Percentiles rank a stretch among this genome's conserved stretches.
phyloP scores from a whole-genome alignment of 495 filamentous ascomycete genomes.

The Xylaria acuta region DNA sequence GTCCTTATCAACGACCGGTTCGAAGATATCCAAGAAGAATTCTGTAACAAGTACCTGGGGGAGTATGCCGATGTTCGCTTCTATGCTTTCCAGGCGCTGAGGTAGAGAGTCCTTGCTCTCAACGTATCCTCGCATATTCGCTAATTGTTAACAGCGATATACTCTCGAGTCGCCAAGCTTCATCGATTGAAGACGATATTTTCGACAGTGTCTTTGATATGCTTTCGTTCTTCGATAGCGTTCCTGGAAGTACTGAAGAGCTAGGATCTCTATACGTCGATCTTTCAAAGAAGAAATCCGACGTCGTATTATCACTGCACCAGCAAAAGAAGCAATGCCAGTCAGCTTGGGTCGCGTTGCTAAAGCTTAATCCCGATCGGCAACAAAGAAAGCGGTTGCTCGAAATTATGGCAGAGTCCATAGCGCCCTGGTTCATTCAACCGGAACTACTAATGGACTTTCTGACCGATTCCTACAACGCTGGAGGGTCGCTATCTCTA shows the following conservation, averaged over 20 bases:
- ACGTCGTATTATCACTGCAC: conserved; percentile 58
- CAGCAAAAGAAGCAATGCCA: conserved; percentile 78
- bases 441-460: conserved; percentile 97
- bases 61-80: conserved; percentile 85
- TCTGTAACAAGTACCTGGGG: conserved; percentile 76
- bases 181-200: conserved; percentile 47
- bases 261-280: conserved; percentile 70
- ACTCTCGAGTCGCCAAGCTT: conserved; percentile 40
- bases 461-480: conserved; percentile 87
- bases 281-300: conserved; percentile 57
- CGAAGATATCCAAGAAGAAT: conserved; percentile 68
- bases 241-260: conserved; percentile 66
- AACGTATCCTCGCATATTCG: neutral
- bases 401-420: conserved; percentile 71
- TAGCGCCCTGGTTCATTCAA: conserved; percentile 86
- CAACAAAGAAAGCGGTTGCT: conserved; percentile 83
- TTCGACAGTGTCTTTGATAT: conserved; percentile 67
- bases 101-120: conserved; percentile 56
- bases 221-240: conserved; percentile 67
- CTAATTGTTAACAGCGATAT: conserved; percentile 44
- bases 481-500: conserved; percentile 83
- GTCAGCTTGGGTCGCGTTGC: conserved; percentile 80
- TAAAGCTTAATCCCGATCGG: conserved; percentile 68
- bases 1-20: conserved; percentile 64
- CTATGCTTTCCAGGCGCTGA: conserved; percentile 73